Evolutionary conservation across 768 basidiomycete species (phyloP), one percentile per base, ranked within the genome.

Genomic region (Mycena belliarum): DNA sequence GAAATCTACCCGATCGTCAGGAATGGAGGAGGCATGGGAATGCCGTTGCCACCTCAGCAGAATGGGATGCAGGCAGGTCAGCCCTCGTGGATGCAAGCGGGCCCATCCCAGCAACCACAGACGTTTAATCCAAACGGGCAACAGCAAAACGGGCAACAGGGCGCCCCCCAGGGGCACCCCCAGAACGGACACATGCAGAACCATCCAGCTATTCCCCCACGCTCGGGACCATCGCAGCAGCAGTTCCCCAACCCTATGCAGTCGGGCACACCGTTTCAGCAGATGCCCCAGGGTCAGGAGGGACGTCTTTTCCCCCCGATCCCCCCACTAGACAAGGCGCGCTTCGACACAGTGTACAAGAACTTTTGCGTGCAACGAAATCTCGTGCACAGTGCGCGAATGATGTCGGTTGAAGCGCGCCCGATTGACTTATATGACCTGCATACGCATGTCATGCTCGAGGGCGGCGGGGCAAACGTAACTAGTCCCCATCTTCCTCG

Each of bases 401-500:
- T 81, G 37, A 57, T 84, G 64, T 73, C 70, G 33, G 73, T 84
- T 37, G 87, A 88, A 10, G 77, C 76, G 52, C 78, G 82, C 33
- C 68, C 60, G 40, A 80, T 91, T n/a, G 84, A 89, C 66, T 68
- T 90, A 28, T 76, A 85, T 70, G 66, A 68, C 29, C 70, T 91
- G 41, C 88, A 91, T 65, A 69, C 70, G 47, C 69, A 79, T 45
- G 87, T 90, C 26, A 79, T 87, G 69, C 75, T 71, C 32, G 82
- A 84, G 66, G 84, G 83, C 51, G 88, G 87, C 32, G 61, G 66
- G 41, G 35, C 53, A 16, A 77, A 77, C 57, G 87, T 86, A 65
- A 65, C 75, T 72, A 16, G 6, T 35, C 1, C 21, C 10, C 33
- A 45, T 25, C 56, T 43, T 51, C 38, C 8, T 59, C 28, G n/a